A percentile compares a stretch with the other conserved stretches of the same genome.
Evolutionary conservation across 441 rosid genomes (phyloP).

Genomic region (Corymbia calophylla): DNA sequence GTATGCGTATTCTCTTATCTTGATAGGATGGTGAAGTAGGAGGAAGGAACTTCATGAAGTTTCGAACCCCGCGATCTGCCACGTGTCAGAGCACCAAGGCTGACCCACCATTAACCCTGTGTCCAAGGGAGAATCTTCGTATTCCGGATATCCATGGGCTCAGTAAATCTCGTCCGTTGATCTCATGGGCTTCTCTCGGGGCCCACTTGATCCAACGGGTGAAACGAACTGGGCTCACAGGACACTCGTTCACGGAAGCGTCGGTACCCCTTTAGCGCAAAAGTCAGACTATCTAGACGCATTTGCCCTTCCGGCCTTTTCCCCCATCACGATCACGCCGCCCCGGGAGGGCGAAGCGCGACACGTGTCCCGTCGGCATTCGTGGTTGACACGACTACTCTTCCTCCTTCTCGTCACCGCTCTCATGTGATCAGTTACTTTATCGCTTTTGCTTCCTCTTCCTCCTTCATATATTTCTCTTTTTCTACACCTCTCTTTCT

Average conservation of each 20-base stretch:
- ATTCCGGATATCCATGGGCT: not conserved
- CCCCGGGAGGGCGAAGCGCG: not conserved
- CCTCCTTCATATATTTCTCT: not conserved
- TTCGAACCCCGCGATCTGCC: constrained; percentile 3
- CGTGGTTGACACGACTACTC: not conserved
- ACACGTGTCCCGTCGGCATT: not conserved
- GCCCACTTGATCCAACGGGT: not conserved
- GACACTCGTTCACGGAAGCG: not conserved
- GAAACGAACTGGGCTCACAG: not conserved
- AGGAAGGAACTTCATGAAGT: constrained; percentile 5
- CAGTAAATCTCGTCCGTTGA: not conserved
- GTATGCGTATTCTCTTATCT: constrained; percentile 14
- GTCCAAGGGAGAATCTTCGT: not conserved
- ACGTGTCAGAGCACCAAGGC: not conserved
- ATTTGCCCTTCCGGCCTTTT: not conserved
- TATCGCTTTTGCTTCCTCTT: not conserved
- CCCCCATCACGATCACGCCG: not conserved
- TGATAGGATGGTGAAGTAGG: not conserved
- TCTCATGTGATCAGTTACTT: constrained; percentile 21
- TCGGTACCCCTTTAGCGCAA: not conserved
- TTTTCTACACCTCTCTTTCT: not conserved
- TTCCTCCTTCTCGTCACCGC: constrained; percentile 10
- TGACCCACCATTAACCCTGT: not conserved
- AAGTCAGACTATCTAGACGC: not conserved
- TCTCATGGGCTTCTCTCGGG: not conserved